Base-by-base conservation (phyloP, 169 alveolate genomes). In the Theileria annulata region DNA sequence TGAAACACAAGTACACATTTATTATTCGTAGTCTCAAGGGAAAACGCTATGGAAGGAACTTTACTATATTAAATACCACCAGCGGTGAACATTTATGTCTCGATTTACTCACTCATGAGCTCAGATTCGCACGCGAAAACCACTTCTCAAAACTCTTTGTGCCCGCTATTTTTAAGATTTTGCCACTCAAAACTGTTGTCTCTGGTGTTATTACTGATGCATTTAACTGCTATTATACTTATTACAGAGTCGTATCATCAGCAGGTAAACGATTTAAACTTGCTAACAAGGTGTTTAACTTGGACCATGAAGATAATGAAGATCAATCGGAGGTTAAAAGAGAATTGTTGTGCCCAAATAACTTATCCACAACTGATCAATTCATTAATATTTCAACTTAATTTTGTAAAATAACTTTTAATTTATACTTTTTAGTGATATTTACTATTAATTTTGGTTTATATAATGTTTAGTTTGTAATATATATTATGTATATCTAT, bases 81-180 rank as follows among this genome's bases (percentile, higher is more conserved):
- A 80, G 82, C 21, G 51, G 74, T 17, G 74, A 80, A 37, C 74
- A 80, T 71, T 83, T 80, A 25, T 80, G 88, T 48, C 68, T 80
- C 3, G 88, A 80, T 35, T 10, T 75, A 17, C 62, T 80, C 19
- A 80, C 88, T 15, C 60, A 66, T 25, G 88, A 80, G 58, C 73
- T 80, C 15, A 51, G 66, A 27, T 80, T 80, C 21, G 84, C 49
- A 10, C 17, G 54, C 33, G 64, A 33, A 13, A 4, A 68, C 13
- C 35, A 70, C 2, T 73, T 59, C 58, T 69, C 74, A n/a, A 79
- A 71, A 70, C 63, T 51, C 66, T 42, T 74, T 47, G 88, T 80
- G 0, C 88, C 88, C 2, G 88, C 88, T 9, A 21, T 48, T 5
- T 80, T 80, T 72, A 74, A 74, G 75, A 67, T 80, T 37, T 69